Evolutionary conservation across 192 early-diverging fungal species (phyloP), one percentile per base, ranked within the genome.

Genomic region (Umbelopsis vinacea): DNA sequence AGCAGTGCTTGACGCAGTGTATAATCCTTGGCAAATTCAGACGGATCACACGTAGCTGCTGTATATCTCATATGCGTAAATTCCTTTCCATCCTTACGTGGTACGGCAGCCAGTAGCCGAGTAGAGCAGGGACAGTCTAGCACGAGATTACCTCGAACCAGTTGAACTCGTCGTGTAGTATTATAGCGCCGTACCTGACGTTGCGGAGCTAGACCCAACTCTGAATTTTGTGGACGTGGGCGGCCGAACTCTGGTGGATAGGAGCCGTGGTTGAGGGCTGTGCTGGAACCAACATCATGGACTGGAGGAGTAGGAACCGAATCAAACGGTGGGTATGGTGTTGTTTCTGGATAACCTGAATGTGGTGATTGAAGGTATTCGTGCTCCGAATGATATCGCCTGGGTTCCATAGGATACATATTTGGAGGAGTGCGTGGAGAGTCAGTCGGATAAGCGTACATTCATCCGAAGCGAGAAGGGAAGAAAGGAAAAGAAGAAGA

Each of bases 61-160:
- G 96, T 98, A 84, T 98, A 98, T 24, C 96, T 87, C 87, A 96
- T 89, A 74, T 95, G 88, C 22, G 94, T 94, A 68, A 95, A 94
- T 80, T 97, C 96, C 52, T 92, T 85, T 45, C 84, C 89, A 0
- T 87, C 80, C 71, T 84, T 81, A 47, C 80, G 71, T 53, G 84
- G 83, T 46, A 87, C 82, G 0, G 72, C 72, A 19, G 81, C 68
- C 22, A 91, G 75, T 46, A 91, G 84, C 40, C 88, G 82, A 14
- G 73, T 69, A 14, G 92, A 90, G 15, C 90, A 89, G 10, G 87
- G 89, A 53, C 87, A 86, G 79, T 93, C 92, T 5, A 93, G 75
- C 9, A 93, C 89, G 46, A 93, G 75, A 72, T 91, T 91, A 37
- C 92, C 92, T 1, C 88, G 80, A 7, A 87, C 91, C 71, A 94